These are phyloP conservation scores for Fusarium mangiferae DNA, from an alignment of 2,329 filamentous ascomycete genomes.

Conservation along the genomic window DNA sequence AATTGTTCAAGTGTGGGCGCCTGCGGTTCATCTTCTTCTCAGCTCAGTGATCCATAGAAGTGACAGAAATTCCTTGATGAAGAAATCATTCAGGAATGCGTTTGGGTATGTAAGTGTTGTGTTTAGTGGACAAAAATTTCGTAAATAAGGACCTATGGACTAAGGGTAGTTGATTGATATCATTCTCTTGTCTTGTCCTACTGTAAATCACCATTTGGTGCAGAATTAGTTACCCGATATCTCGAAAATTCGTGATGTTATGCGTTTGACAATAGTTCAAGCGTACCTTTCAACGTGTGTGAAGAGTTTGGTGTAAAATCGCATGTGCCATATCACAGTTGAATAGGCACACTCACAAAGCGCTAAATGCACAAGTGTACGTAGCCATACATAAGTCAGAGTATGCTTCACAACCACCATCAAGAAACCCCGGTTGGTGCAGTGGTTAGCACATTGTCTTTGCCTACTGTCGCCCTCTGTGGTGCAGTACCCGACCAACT, in stretches of 20 bases:
- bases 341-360: background rate
- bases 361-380: background rate
- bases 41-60: background rate
- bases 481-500: too few species aligned
- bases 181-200: background rate
- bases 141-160: fast-evolving
- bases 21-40: background rate
- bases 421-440: background rate
- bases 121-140: too few species aligned
- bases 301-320: background rate
- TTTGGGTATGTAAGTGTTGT: background rate
- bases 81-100: background rate
- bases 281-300: background rate
- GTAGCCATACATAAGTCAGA: fast-evolving
- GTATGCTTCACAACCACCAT: background rate
- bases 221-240: background rate
- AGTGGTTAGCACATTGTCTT: background rate
- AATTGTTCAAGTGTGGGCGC: background rate
- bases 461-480: background rate
- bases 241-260: background rate
- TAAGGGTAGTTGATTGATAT: too few species aligned
- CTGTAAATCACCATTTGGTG: fast-evolving
- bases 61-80: too few species aligned
- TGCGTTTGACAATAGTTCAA: background rate
- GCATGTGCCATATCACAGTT: background rate